Base-by-base conservation (phyloP, 768 basidiomycete genomes). In the Amylocystis lapponica region DNA sequence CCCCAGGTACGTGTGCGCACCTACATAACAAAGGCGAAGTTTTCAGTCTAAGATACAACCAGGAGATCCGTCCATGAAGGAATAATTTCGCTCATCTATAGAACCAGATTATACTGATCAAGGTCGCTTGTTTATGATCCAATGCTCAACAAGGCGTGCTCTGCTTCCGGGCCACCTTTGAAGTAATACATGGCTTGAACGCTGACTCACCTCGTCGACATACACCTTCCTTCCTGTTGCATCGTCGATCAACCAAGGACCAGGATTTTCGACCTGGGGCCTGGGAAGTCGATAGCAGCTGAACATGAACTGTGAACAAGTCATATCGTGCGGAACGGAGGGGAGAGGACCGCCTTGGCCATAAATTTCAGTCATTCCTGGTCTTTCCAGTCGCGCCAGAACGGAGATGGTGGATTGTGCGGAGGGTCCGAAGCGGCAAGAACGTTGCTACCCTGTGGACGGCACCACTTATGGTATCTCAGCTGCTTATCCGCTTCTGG, bases 251-350 rank as follows among this genome's bases (percentile, higher is more conserved):
- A 79, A 52, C 69, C 75, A 78, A 3, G 76, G 68, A 27, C 56
- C 57, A 14, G 35, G 35, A 16, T 7, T 25, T 7, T 42, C 55
- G 45, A 66, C 63, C 10, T 47, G 41, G 1, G 76, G 75, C 30
- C 73, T 60, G 23, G 54, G 53, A 23, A 68, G 59, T 48, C 77
- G 73, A 5, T 57, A 51, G 27, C 49, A 55, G 50, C 76, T 74
- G 36, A 80, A 71, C 27, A 76, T 60, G 54, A 79, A 78, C 54
- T 80, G 77, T 2, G 74, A 68, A 29, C 78, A 55, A 6, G 76
- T 73, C 40, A 78, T 55, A 55, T 76, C 59, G 53, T 77, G 74
- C 5, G 77, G 77, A 41, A 77, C 53, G 36, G 63, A 27, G 35
- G 50, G 69, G 11, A 71, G 51, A 13, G 55, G 58, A 9, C 47